phyloP scores from a whole-genome alignment of 371 early-diverging fungal genomes.

The Syncephalis fuscata region DNA sequence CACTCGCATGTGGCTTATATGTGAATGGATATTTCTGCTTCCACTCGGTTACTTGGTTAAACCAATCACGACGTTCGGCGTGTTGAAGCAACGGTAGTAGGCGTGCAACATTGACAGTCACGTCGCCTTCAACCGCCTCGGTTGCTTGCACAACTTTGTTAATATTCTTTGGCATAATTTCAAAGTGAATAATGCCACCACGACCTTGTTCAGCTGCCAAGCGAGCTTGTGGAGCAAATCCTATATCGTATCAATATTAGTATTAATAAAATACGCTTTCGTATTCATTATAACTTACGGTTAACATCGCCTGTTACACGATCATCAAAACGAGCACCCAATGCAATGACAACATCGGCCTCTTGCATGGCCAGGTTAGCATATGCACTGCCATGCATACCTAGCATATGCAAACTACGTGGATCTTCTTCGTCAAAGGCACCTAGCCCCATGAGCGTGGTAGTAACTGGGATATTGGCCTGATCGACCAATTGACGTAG shows the following conservation, averaged over 20 bases:
- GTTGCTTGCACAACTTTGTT: conserved; percentile 90
- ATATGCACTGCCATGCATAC: conserved; percentile 95
- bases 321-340: conserved; percentile 97
- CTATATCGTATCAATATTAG: conserved; percentile 1
- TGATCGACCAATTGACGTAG: conserved; percentile 62
- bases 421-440: conserved; percentile 83
- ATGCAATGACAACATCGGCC: conserved; percentile 85
- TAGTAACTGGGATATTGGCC: conserved; percentile 90
- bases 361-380: conserved; percentile 94
- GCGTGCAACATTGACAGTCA: conserved; percentile 58
- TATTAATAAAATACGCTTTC: conserved; percentile 1
- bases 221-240: conserved; percentile 87
- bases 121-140: conserved; percentile 88
- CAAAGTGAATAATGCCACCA: conserved; percentile 96
- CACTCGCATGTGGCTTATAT: conserved; percentile 14
- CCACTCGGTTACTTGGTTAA: conserved; percentile 61
- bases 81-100: conserved; percentile 62
- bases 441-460: conserved; percentile 84
- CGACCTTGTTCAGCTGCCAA: conserved; percentile 71
- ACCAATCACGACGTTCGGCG: conserved; percentile 65
- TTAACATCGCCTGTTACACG: conserved; percentile 85
- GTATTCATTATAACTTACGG: conserved; percentile 1
- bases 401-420: conserved; percentile 88
- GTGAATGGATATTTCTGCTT: conserved; percentile 83
- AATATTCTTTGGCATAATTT: conserved; percentile 97